phyloP scores from a whole-genome alignment of 257 asterid genomes.

The Solanum pimpinellifolium region DNA sequence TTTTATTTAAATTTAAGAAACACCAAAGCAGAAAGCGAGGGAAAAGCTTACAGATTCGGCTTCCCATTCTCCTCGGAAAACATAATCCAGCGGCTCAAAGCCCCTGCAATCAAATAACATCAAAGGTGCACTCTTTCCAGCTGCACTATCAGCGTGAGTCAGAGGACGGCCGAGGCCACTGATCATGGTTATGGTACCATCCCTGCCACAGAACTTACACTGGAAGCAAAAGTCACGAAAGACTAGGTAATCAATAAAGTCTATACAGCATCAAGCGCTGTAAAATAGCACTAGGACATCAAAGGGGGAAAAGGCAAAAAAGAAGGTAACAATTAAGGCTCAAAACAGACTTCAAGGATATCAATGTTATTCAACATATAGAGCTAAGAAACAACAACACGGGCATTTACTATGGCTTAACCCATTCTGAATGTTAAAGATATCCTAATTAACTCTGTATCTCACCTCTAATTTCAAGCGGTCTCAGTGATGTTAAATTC shows the following conservation, averaged over 20 bases:
- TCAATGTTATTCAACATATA: background rate
- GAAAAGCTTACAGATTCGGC: conserved; percentile 65
- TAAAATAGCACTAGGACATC: background rate
- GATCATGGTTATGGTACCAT: conserved; percentile 68
- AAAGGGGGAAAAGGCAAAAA: background rate
- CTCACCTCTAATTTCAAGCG: background rate
- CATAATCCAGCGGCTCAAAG: conserved; percentile 58
- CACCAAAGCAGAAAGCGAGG: background rate
- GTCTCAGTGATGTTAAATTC: background rate
- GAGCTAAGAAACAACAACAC: no score
- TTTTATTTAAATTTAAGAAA: background rate
- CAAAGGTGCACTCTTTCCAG: conserved; percentile 43
- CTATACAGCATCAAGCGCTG: background rate
- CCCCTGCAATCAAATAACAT: conserved; percentile 71
- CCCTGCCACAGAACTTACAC: conserved; percentile 91
- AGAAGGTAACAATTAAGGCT: background rate
- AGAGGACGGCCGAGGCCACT: conserved; percentile 68
- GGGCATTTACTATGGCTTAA: no score
- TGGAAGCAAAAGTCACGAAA: conserved; percentile 7
- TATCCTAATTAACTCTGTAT: background rate
- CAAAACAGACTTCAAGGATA: background rate
- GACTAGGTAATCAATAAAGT: background rate
- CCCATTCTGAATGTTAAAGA: no score
- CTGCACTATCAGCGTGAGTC: conserved; percentile 42
- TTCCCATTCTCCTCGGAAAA: conserved; percentile 70